Base-by-base conservation (phyloP, 345 rosid species). In the Gossypium rotundifolium region DNA sequence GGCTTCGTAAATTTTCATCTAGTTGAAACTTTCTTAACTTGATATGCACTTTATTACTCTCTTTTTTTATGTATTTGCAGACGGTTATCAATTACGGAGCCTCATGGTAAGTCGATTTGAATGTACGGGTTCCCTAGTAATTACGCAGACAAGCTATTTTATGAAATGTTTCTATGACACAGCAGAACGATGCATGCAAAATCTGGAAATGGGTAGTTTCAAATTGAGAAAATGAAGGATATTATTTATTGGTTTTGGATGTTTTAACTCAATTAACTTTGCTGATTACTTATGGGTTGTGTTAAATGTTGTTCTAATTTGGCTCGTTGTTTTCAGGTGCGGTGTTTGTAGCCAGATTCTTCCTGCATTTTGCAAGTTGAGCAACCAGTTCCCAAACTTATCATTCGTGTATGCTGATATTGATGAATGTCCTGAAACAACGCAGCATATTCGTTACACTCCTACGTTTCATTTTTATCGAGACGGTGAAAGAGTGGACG, bases 401-500 rank as follows among this genome's bases (percentile, higher is more conserved):
- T 80, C 82, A 14, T 92, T 94, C 76, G 82, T 92, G 45, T 94
- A 94, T 29, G 94, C 98, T 2, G 98, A 92, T 74, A 59, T 94
- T 49, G 99, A 94, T 48, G 97, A 94, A 75, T 94, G 98, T 80
- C 95, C 98, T 0, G 97, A 91, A 79, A 87, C 97, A 0, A 92
- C 98, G 1, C 89, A 76, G 60, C 90, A 88, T 42, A 88, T 95
- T 60, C 94, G 98, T 17, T 95, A 91, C 84, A 91, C 99, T 0
- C 99, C 99, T 1, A 88, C 97, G 5, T 93, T 95, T 74, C 96
- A 89, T 65, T 95, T 95, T 71, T 93, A 88, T 84, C 86, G 92
- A 7, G 91, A 90, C 13, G 98, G 98, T 0, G 94, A 93, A 72
- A 84, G 87, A 77, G 94, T 95, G 0, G 99, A 95, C 65, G 94